These are phyloP conservation scores for Moniliella sp. DNA, from an alignment of 1,284 basidiomycete genomes.

Conservation along the genomic window DNA sequence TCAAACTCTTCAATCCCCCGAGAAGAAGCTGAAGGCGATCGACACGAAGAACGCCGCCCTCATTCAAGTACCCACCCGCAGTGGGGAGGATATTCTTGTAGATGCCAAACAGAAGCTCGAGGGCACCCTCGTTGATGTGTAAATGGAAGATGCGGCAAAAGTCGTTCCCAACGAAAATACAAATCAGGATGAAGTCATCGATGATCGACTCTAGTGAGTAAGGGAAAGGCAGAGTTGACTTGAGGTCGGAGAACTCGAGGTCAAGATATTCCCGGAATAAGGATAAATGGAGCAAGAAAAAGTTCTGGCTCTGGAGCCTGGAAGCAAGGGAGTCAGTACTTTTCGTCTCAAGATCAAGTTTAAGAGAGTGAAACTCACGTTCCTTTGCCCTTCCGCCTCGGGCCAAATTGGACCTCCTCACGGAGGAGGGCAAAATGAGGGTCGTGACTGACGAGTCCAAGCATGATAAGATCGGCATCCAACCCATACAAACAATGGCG, in stretches of 20 bases:
- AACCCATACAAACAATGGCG: conserved; percentile 94
- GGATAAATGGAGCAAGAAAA: conserved; percentile 81
- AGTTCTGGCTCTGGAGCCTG: conserved; percentile 67
- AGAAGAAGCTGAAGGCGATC: conserved; percentile 64
- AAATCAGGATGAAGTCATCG: conserved; percentile 88
- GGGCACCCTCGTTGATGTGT: conserved; percentile 88
- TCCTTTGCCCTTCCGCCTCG: conserved; percentile 43
- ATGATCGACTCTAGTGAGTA: conserved; percentile 79
- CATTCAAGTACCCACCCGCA: conserved; percentile 80
- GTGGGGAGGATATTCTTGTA: conserved; percentile 74
- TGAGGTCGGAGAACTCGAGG: conserved; percentile 53
- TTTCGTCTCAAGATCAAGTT: too few relatives aligned
- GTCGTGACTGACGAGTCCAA: conserved; percentile 85
- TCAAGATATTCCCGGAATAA: conserved; percentile 90
- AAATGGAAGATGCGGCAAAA: conserved; percentile 87
- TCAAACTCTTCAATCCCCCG: conserved; percentile 73
- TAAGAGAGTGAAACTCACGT: too few relatives aligned
- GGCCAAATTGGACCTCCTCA: conserved; percentile 94
- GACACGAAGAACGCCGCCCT: conserved; percentile 61
- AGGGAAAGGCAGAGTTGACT: conserved; percentile 38
- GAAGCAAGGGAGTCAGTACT: conserved; percentile 1
- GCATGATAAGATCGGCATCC: conserved; percentile 97
- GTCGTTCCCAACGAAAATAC: conserved; percentile 90
- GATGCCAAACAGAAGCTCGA: conserved; percentile 74
- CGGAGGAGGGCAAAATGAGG: conserved; percentile 92